Conservation (phyloP, 768 basidiomycete species). For the Panellus pusillus region DNA sequence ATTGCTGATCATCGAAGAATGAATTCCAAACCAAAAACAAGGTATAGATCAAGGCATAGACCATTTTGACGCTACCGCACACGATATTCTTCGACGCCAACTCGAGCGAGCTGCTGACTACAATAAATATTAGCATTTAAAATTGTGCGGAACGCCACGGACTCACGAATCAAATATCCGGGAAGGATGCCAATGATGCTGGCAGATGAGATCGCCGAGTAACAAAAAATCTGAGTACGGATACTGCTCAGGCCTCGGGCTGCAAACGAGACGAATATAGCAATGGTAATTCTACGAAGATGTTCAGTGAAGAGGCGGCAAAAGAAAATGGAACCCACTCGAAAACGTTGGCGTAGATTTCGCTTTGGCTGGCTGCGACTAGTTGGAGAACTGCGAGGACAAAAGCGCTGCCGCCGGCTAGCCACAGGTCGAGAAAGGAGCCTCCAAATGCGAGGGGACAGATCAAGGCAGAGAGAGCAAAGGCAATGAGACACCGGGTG, state of each 20-base stretch:
- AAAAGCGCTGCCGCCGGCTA: slow-evolving; percentile 71
- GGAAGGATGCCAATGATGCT: slow-evolving; percentile 88
- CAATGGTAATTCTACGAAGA: slow-evolving; percentile 69
- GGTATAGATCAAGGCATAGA: slow-evolving; percentile 86
- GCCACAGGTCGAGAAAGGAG: slow-evolving; percentile 82
- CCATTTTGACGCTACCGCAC: slow-evolving; percentile 84
- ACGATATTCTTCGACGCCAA: slow-evolving; percentile 85
- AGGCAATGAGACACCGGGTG: slow-evolving; percentile 67
- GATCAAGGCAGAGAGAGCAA: slow-evolving; percentile 72
- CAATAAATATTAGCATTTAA: slow-evolving; percentile 9
- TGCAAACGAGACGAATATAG: slow-evolving; percentile 76
- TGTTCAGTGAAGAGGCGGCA: slow-evolving; percentile 11
- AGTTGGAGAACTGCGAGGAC: slow-evolving; percentile 72
- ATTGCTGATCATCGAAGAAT: neutral
- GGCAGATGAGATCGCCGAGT: slow-evolving; percentile 86
- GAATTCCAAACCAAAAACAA: slow-evolving; percentile 56
- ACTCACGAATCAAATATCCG: slow-evolving; percentile 80
- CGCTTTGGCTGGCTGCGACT: slow-evolving; percentile 69
- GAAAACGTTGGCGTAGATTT: slow-evolving; percentile 87
- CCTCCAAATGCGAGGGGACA: slow-evolving; percentile 86
- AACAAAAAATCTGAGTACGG: slow-evolving; percentile 78
- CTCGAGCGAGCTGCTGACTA: slow-evolving; percentile 80
- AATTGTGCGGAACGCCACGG: neutral
- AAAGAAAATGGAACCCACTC: slow-evolving; percentile 56
- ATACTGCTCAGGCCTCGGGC: slow-evolving; percentile 85